A percentile compares a stretch with the other conserved stretches of the same genome.
phyloP scores from a whole-genome alignment of 2,329 filamentous ascomycete genomes.

The Neofusicoccum cordaticola region DNA sequence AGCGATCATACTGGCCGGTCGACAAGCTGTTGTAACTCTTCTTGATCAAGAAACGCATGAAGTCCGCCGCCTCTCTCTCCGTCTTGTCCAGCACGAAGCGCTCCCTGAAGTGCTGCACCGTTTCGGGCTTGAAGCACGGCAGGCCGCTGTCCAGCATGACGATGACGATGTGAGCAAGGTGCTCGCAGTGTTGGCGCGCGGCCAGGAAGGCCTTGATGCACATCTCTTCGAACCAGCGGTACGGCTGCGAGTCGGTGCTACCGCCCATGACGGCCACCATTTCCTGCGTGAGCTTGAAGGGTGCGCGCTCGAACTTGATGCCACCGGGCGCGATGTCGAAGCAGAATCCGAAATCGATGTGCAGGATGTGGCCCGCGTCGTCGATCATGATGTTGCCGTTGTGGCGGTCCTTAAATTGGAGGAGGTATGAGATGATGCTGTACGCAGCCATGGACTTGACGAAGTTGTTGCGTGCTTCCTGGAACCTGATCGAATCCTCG shows the following conservation, averaged over 20 bases:
- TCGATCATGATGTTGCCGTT: conserved; percentile 99
- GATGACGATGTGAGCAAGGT: conserved; percentile 83
- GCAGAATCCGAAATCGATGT: conserved; percentile 99
- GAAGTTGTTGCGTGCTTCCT: conserved; percentile 93
- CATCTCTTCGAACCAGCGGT: conserved; percentile 94
- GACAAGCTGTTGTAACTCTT: conserved; percentile 89
- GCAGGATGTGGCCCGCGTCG: conserved; percentile 92
- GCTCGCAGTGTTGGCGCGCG: conserved; percentile 78
- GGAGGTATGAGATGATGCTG: conserved; percentile 89
- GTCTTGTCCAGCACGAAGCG: conserved; percentile 88
- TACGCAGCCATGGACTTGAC: conserved; percentile 99
- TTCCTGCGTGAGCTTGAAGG: conserved; percentile 95
- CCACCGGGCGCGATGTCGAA: conserved; percentile 98
- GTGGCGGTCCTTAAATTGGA: conserved; percentile 99
- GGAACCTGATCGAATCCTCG: conserved; percentile 91
- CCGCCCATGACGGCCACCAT: conserved; percentile 99
- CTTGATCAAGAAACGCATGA: conserved; percentile 84
- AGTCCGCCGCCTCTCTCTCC: conserved; percentile 90
- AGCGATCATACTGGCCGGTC: conserved; percentile 95
- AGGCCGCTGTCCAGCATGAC: conserved; percentile 95
- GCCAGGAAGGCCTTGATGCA: conserved; percentile 95
- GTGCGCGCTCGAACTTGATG: conserved; percentile 94
- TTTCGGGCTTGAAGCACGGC: conserved; percentile 97
- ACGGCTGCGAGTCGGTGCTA: conserved; percentile 73
- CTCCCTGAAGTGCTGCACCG: conserved; percentile 86